Conservation (phyloP, 2,329 filamentous ascomycete species). For the Aspergillus eucalypticola region DNA sequence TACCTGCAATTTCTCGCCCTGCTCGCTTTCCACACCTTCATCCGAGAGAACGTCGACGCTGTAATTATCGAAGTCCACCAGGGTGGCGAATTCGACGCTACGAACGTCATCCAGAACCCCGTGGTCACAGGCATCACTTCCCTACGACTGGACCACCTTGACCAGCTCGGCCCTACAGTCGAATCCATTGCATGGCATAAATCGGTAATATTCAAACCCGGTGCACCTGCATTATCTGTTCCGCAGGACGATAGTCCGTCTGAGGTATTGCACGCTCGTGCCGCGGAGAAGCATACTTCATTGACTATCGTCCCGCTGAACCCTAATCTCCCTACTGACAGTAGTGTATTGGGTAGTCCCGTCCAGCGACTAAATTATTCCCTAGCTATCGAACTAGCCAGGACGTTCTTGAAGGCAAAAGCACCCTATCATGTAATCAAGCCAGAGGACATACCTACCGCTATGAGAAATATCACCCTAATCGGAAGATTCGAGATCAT, state of each 20-base stretch:
- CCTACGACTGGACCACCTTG: conserved; percentile 70
- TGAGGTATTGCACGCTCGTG: conserved; percentile 53
- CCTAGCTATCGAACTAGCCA: conserved; percentile 29
- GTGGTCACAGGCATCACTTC: conserved; percentile 63
- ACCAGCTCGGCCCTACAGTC: conserved; percentile 62
- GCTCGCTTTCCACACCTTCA: conserved; percentile 65
- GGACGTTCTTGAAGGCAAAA: conserved; percentile 26
- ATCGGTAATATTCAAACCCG: conserved; percentile 67
- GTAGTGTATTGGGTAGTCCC: conserved; percentile 24
- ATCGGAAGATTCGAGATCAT: conserved; percentile 38
- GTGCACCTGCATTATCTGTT: conserved; percentile 59
- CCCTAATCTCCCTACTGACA: conserved; percentile 16
- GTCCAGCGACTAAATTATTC: conserved; percentile 37
- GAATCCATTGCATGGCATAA: conserved; percentile 74
- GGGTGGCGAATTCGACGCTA: conserved; percentile 68
- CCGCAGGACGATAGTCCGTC: conserved; percentile 52
- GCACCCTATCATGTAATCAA: conserved; percentile 18
- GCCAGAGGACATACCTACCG: conserved; percentile 26
- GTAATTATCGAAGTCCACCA: conserved; percentile 69
- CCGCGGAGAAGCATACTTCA: conserved; percentile 54
- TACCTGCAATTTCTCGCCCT: conserved; percentile 62
- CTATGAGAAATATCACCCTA: conserved; percentile 32
- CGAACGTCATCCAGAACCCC: conserved; percentile 63
- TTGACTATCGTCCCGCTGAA: conserved; percentile 46
- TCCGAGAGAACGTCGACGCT: conserved; percentile 62